A percentile compares a stretch with the other conserved stretches of the same genome.
Evolutionary conservation across 306 rosid genomes (phyloP).

Genomic region (Quercus mongolica): DNA sequence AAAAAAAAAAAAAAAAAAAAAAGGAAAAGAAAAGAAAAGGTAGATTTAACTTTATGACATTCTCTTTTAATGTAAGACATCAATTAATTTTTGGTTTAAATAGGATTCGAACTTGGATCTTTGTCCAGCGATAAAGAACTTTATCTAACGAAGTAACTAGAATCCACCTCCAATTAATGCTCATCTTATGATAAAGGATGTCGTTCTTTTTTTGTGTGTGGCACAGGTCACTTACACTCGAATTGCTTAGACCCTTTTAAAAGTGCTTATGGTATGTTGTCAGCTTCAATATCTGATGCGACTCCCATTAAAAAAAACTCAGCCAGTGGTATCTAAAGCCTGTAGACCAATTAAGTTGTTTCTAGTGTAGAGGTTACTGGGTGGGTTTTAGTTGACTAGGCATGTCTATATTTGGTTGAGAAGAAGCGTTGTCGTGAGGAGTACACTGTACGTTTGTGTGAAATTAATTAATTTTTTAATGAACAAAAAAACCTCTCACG

Average conservation of each 20-base stretch:
- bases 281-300: conserved; percentile 41
- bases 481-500: neutral
- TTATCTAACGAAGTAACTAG: too few relatives aligned
- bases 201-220: conserved; percentile 71
- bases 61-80: too few relatives aligned
- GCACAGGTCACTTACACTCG: conserved; percentile 74
- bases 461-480: conserved; percentile 27
- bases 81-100: too few relatives aligned
- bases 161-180: too few relatives aligned
- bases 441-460: conserved; percentile 61
- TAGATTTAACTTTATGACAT: too few relatives aligned
- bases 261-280: conserved; percentile 53
- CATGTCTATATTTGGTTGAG: conserved; percentile 62
- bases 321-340: conserved; percentile 42
- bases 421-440: conserved; percentile 85
- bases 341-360: conserved; percentile 56
- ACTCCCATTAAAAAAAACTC: conserved; percentile 22
- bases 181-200: conserved; percentile 70
- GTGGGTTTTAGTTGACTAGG: conserved; percentile 73
- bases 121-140: too few relatives aligned
- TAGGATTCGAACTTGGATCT: too few relatives aligned
- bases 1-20: too few relatives aligned
- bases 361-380: conserved; percentile 87
- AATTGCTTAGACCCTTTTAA: conserved; percentile 90
- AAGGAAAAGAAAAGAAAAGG: too few relatives aligned